A percentile compares a stretch with the other conserved stretches of the same genome.
Conservation (phyloP, 1,139 yeast genomes). For the Saccharomyces pastorianus region DNA sequence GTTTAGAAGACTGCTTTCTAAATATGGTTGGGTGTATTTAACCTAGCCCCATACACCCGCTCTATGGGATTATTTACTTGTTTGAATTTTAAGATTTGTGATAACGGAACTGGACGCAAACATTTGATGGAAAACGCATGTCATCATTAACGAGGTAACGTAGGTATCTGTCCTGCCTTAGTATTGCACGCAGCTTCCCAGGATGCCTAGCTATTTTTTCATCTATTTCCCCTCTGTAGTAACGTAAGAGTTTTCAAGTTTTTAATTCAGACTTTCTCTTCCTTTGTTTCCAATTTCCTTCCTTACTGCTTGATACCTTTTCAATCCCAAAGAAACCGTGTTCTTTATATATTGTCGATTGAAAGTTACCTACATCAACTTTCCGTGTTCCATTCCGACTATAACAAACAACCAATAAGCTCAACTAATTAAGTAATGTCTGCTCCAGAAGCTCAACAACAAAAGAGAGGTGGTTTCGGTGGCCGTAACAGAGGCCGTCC, state of each 20-base stretch:
- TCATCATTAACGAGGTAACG: neutral
- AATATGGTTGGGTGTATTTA: neutral
- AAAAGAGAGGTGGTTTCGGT: slow-evolving; percentile 60
- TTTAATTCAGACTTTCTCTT: neutral
- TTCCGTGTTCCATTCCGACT: slow-evolving; percentile 87
- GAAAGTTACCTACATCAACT: slow-evolving; percentile 89
- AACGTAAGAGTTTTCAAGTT: neutral
- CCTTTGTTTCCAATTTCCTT: neutral
- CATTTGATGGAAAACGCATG: neutral
- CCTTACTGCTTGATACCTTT: neutral
- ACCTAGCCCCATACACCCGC: neutral
- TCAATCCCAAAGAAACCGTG: neutral
- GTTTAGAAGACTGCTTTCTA: neutral
- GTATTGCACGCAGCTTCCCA: neutral
- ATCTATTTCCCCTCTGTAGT: neutral
- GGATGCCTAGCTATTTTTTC: neutral
- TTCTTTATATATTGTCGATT: slow-evolving; percentile 46
- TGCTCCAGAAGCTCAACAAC: slow-evolving; percentile 37
- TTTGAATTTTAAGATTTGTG: neutral
- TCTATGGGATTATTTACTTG: neutral
- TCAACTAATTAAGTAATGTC: slow-evolving; percentile 42
- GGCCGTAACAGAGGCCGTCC: slow-evolving; percentile 56
- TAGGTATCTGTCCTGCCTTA: neutral
- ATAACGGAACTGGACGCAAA: neutral
- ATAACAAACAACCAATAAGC: slow-evolving; percentile 18